These are phyloP conservation scores for Bathelium albidoporum DNA, from an alignment of 495 filamentous ascomycete genomes.

Conservation along the genomic window DNA sequence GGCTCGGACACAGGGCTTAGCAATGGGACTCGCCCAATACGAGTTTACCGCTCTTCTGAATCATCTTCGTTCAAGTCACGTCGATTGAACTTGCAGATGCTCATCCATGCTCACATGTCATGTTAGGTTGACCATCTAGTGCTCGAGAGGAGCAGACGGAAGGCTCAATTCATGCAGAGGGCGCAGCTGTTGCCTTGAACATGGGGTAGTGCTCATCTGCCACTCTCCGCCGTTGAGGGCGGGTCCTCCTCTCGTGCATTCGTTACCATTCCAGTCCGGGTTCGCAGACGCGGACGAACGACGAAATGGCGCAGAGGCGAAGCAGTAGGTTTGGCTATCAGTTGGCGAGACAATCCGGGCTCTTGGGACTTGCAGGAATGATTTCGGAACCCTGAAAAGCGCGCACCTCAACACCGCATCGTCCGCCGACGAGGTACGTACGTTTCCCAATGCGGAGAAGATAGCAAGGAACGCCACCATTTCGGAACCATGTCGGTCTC, in stretches of 20 bases:
- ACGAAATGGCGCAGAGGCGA: not conserved
- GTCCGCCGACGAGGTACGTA: not conserved
- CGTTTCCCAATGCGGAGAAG: not conserved
- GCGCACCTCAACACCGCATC: not conserved
- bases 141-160: not conserved
- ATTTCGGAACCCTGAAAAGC: not conserved
- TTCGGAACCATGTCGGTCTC: not conserved
- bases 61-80: constrained; percentile 5
- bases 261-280: not conserved
- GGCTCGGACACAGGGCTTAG: not conserved
- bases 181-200: not conserved
- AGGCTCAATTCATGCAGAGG: constrained; percentile 2
- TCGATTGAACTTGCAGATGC: constrained; percentile 3
- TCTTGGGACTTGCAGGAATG: not conserved
- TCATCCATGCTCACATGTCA: constrained; percentile 4
- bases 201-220: not conserved
- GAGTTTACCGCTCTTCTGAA: constrained; percentile 6
- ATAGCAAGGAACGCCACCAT: not conserved
- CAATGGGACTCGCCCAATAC: not conserved
- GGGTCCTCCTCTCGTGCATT: not conserved
- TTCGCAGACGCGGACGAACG: not conserved
- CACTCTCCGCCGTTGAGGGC: not conserved
- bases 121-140: not conserved
- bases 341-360: not conserved
- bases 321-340: not conserved